phyloP scores from a whole-genome alignment of 441 rosid genomes.

The Gossypium aridum region DNA sequence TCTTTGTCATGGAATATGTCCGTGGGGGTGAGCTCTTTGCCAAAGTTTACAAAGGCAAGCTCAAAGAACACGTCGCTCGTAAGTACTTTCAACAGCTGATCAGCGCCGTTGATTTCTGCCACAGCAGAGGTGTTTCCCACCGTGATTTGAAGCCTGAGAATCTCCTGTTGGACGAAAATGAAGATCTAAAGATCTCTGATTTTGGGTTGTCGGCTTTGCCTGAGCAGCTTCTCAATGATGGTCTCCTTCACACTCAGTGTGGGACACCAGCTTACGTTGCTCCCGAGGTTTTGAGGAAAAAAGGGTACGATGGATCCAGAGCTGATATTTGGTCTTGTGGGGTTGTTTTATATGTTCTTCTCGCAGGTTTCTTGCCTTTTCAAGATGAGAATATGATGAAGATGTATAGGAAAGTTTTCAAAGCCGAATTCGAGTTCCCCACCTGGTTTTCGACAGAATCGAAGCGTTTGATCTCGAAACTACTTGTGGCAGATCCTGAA shows the following conservation, averaged over 20 bases:
- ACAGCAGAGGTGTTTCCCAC: slow-evolving; percentile 80
- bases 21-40: slow-evolving; percentile 85
- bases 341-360: slow-evolving; percentile 65
- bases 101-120: slow-evolving; percentile 75
- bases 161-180: slow-evolving; percentile 63
- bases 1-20: slow-evolving; percentile 78
- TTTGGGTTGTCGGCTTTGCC: slow-evolving; percentile 79
- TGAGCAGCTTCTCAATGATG: slow-evolving; percentile 66
- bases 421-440: slow-evolving; percentile 57
- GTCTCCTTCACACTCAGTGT: slow-evolving; percentile 73
- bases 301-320: slow-evolving; percentile 70
- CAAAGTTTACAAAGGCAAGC: slow-evolving; percentile 53
- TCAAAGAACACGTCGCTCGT: slow-evolving; percentile 52
- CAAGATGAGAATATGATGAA: slow-evolving; percentile 71
- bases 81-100: slow-evolving; percentile 74
- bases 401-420: slow-evolving; percentile 69
- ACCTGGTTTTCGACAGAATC: slow-evolving; percentile 70
- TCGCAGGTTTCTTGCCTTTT: slow-evolving; percentile 80
- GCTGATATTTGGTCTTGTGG: slow-evolving; percentile 92
- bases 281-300: slow-evolving; percentile 72
- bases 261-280: slow-evolving; percentile 89
- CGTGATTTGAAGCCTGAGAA: slow-evolving; percentile 85
- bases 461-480: slow-evolving; percentile 46
- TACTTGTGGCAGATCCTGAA: slow-evolving; percentile 52
- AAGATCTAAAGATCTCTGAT: slow-evolving; percentile 68